Evolutionary conservation across 768 basidiomycete species (phyloP).

Genomic region (Rhodotorula taiwanensis): DNA sequence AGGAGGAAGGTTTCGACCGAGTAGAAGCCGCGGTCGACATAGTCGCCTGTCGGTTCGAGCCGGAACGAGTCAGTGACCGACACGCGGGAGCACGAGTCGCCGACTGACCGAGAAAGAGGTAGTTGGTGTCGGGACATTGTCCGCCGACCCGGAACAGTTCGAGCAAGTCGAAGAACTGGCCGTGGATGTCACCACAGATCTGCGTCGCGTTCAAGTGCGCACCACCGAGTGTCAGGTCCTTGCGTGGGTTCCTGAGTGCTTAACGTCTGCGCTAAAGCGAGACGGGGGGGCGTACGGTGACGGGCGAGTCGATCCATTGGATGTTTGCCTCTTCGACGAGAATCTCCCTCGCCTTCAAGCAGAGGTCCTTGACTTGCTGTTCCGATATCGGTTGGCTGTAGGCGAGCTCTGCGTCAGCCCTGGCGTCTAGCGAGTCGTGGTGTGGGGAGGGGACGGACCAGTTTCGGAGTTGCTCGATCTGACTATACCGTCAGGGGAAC

Average conservation of each 20-base stretch:
- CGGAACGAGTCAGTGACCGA: no score
- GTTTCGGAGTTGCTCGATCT: conserved; percentile 86
- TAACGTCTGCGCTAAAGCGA: not conserved
- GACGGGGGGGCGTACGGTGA: conserved; percentile 52
- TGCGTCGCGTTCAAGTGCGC: conserved; percentile 4
- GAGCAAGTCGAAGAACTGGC: conserved; percentile 95
- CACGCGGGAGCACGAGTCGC: no score
- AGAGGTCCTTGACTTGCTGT: conserved; percentile 88
- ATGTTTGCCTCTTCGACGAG: conserved; percentile 84
- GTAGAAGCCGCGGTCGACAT: conserved; percentile 96
- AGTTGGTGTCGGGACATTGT: conserved; percentile 46
- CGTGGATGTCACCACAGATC: conserved; percentile 81
- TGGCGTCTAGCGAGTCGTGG: not conserved
- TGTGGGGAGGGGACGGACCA: conserved; percentile 43
- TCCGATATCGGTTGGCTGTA: conserved; percentile 82
- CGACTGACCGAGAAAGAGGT: conserved; percentile 52
- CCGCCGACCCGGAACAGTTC: conserved; percentile 52
- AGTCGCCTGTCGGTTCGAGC: conserved; percentile 79
- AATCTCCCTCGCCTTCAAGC: conserved; percentile 82
- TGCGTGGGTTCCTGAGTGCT: no score
- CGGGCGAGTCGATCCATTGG: conserved; percentile 88
- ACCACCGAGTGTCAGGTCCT: not conserved
- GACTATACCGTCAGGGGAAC: conserved; percentile 52
- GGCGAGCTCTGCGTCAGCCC: not conserved
- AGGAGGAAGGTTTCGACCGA: conserved; percentile 93